Evolutionary conservation across 345 rosid species (phyloP).

Genomic region (Populus alba): DNA sequence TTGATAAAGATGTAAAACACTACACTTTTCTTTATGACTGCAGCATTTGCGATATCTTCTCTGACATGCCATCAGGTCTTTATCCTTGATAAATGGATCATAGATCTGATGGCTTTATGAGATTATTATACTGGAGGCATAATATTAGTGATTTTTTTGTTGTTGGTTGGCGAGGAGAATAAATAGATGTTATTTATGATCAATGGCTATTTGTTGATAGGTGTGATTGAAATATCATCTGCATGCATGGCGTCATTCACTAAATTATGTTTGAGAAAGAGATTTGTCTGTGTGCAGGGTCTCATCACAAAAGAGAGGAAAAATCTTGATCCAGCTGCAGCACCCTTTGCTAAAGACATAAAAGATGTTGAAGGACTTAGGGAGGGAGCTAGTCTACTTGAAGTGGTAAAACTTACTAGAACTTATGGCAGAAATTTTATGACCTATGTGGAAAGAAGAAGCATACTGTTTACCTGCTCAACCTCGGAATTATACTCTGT

Average conservation of each 20-base stretch:
- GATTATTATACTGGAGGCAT: background rate
- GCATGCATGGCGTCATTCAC: background rate
- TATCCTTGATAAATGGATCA: background rate
- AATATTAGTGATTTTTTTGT: background rate
- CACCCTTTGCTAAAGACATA: slow-evolving; percentile 75
- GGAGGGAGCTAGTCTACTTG: slow-evolving; percentile 79
- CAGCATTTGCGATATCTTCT: background rate
- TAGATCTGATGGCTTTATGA: background rate
- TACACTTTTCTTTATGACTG: slow-evolving; percentile 12
- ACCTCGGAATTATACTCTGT: slow-evolving; percentile 6
- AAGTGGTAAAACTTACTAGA: slow-evolving; percentile 66
- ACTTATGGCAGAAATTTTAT: slow-evolving; percentile 10
- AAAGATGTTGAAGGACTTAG: slow-evolving; percentile 58
- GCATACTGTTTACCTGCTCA: background rate
- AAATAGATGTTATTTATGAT: background rate
- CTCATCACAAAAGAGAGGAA: slow-evolving; percentile 88
- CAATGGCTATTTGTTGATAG: background rate
- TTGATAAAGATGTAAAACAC: slow-evolving; percentile 84
- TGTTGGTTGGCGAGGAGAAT: background rate
- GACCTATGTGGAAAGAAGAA: background rate
- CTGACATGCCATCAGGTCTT: background rate
- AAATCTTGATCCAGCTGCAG: slow-evolving; percentile 79
- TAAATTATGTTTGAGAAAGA: background rate
- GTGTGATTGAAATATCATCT: background rate
- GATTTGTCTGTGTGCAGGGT: slow-evolving; percentile 53